These are phyloP conservation scores for Medicago lupulina DNA, from an alignment of 306 rosid species.

Conservation along the genomic window DNA sequence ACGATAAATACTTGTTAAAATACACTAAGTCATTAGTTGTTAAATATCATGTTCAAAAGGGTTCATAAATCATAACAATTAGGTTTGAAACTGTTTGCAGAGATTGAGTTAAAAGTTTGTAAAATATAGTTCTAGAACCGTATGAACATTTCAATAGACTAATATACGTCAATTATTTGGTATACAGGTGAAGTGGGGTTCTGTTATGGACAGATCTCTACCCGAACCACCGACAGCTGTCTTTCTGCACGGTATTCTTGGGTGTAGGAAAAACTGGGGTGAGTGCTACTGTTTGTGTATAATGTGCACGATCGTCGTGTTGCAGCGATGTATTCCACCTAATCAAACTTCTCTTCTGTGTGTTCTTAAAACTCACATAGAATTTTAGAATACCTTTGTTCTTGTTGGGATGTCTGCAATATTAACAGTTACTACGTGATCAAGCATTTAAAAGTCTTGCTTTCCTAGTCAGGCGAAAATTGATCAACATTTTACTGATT, in stretches of 20 bases:
- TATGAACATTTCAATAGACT: slow-evolving; percentile 34
- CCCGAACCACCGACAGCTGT: slow-evolving; percentile 95
- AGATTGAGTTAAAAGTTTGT: slow-evolving; percentile 22
- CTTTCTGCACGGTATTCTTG: slow-evolving; percentile 88
- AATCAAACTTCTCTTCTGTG: slow-evolving; percentile 10
- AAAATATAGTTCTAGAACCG: slow-evolving; percentile 2
- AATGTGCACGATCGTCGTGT: slow-evolving; percentile 20
- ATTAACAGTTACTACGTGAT: slow-evolving; percentile 5
- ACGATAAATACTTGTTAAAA: background rate
- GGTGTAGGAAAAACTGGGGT: slow-evolving; percentile 98
- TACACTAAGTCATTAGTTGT: slow-evolving; percentile 12
- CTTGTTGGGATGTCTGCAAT: slow-evolving; percentile 8
- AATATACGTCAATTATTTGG: slow-evolving; percentile 24
- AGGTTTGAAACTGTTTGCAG: background rate
- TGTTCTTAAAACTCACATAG: background rate
- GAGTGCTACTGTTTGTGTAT: slow-evolving; percentile 37
- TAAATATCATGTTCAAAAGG: slow-evolving; percentile 7
- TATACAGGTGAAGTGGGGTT: slow-evolving; percentile 87
- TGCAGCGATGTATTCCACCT: slow-evolving; percentile 1
- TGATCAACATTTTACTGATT: background rate
- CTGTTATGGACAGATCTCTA: slow-evolving; percentile 62
- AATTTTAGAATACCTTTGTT: slow-evolving; percentile 2
- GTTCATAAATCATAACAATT: background rate
- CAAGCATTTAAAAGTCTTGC: background rate
- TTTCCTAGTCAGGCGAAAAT: background rate